Conservation (phyloP, 1,284 basidiomycete genomes). For the Cryptococcus deneoformans region DNA sequence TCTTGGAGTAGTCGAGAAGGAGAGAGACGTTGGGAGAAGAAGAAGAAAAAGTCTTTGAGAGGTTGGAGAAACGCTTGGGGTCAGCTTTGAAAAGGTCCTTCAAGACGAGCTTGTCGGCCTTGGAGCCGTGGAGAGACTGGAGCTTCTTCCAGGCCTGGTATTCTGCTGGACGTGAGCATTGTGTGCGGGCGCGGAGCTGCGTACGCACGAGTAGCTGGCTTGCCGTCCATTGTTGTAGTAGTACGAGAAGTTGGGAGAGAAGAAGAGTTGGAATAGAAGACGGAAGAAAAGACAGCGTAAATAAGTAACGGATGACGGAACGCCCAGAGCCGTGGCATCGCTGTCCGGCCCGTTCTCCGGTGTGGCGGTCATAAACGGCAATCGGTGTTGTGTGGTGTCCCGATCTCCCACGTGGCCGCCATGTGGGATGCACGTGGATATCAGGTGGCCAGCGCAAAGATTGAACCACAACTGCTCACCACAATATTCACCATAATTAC, state of each 20-base stretch:
- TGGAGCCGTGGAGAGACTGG: conserved; percentile 74
- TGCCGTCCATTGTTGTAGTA: conserved; percentile 36
- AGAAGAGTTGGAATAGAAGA: neutral
- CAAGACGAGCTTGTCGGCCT: conserved; percentile 73
- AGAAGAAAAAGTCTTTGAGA: conserved; percentile 74
- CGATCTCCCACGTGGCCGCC: too few relatives aligned
- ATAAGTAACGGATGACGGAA: neutral
- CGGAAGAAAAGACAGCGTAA: neutral
- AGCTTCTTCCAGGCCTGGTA: conserved; percentile 90
- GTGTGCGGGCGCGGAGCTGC: neutral
- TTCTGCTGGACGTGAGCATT: conserved; percentile 53
- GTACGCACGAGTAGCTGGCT: conserved; percentile 36
- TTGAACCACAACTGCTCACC: too few relatives aligned
- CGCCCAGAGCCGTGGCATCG: neutral
- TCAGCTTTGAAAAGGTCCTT: conserved; percentile 90
- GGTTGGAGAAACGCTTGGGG: conserved; percentile 77
- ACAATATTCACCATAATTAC: too few relatives aligned
- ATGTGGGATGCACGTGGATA: too few relatives aligned
- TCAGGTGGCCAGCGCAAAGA: too few relatives aligned
- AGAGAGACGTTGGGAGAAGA: conserved; percentile 65
- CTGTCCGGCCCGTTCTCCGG: neutral
- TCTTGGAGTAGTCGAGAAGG: conserved; percentile 96
- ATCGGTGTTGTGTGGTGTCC: too few relatives aligned
- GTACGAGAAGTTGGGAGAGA: neutral
- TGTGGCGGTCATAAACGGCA: neutral